A percentile compares a stretch with the other conserved stretches of the same genome.
Evolutionary conservation across 2,329 filamentous ascomycete genomes (phyloP).

Genomic region (Clarireedia homoeocarpa): DNA sequence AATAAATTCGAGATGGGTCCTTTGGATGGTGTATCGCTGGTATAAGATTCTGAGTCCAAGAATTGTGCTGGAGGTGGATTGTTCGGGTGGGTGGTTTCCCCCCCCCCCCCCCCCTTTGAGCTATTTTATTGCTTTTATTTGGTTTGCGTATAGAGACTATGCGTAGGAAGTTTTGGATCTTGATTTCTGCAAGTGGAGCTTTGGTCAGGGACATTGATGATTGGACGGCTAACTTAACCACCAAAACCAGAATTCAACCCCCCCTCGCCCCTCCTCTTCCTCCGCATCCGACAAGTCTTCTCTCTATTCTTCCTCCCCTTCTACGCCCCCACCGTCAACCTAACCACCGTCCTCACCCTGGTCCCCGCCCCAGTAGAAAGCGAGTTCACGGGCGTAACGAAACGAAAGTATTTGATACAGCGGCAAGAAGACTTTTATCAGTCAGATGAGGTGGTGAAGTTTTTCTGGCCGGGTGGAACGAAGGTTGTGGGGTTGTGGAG

Average conservation of each 20-base stretch:
- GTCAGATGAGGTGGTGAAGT: slow-evolving; percentile 65
- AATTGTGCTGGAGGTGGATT: slow-evolving; percentile 60
- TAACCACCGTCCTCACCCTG: slow-evolving; percentile 62
- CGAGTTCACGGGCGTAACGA: too few relatives aligned
- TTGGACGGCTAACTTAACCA: too few relatives aligned
- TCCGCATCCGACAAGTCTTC: slow-evolving; percentile 68
- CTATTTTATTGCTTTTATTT: neutral
- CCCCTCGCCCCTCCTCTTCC: slow-evolving; percentile 58
- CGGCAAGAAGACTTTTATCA: slow-evolving; percentile 80
- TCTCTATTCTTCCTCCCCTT: slow-evolving; percentile 71
- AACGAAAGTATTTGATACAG: slow-evolving; percentile 58
- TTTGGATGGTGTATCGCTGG: slow-evolving; percentile 69
- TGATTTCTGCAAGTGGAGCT: too few relatives aligned
- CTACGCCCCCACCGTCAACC: slow-evolving; percentile 57
- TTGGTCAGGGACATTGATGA: too few relatives aligned
- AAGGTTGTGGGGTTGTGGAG: slow-evolving; percentile 47
- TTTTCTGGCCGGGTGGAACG: slow-evolving; percentile 55
- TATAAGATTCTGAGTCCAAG: slow-evolving; percentile 75
- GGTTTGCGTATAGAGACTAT: too few relatives aligned
- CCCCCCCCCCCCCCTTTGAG: too few relatives aligned
- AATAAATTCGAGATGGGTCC: slow-evolving; percentile 56
- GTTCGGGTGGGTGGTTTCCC: slow-evolving; percentile 34
- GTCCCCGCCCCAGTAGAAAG: slow-evolving; percentile 32
- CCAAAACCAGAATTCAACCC: slow-evolving; percentile 53
- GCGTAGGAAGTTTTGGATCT: neutral